These are phyloP conservation scores for Adenanthera pavonina DNA, from an alignment of 306 rosid species.

Conservation along the genomic window DNA sequence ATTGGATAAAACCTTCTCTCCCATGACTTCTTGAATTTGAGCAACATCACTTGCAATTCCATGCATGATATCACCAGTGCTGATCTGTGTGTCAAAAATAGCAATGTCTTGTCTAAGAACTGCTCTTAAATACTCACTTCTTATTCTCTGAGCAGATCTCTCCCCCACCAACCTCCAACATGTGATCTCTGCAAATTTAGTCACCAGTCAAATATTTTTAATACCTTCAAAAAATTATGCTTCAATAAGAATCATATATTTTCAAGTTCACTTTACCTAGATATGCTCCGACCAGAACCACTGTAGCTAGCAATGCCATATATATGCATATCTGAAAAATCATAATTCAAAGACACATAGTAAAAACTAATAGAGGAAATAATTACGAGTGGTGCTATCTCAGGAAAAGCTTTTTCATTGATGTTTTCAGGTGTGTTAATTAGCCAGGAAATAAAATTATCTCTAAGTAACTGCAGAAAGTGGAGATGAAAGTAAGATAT, in stretches of 20 bases:
- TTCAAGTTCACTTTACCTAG: conserved; percentile 50
- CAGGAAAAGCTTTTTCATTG: background rate
- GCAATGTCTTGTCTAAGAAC: conserved; percentile 80
- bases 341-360: conserved; percentile 1
- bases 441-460: background rate
- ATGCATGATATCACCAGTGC: conserved; percentile 86
- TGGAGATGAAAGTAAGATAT: no score
- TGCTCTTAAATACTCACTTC: conserved; percentile 73
- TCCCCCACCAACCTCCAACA: conserved; percentile 98
- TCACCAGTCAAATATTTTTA: background rate
- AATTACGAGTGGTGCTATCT: background rate
- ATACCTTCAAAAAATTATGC: background rate
- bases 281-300: conserved; percentile 83
- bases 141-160: conserved; percentile 79
- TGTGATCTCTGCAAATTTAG: conserved; percentile 72
- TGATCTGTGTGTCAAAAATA: conserved; percentile 67
- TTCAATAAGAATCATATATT: background rate
- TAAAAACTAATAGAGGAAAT: conserved; percentile 2
- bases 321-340: conserved; percentile 68
- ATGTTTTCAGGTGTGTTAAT: background rate
- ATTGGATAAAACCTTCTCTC: conserved; percentile 71
- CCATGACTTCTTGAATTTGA: conserved; percentile 94
- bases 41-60: conserved; percentile 97
- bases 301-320: conserved; percentile 74
- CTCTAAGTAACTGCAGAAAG: background rate